Evolutionary conservation across 2,329 filamentous ascomycete genomes (phyloP).

Genomic region (Neofusicoccum parvum): DNA sequence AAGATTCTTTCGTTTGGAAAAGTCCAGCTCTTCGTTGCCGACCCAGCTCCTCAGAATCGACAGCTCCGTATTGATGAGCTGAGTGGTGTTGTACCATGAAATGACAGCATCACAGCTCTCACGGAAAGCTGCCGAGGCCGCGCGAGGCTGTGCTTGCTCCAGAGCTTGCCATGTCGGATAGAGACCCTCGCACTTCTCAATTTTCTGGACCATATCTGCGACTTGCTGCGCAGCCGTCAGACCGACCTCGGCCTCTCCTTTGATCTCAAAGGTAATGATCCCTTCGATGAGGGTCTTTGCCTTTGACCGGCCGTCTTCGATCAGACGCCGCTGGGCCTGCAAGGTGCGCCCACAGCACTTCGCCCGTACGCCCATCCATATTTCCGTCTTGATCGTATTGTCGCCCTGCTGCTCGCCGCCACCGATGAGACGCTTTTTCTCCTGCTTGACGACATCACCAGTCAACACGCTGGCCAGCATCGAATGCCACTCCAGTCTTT

Average conservation of each 20-base stretch:
- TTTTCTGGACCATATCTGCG: conserved; percentile 82
- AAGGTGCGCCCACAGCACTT: conserved; percentile 82
- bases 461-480: conserved; percentile 96
- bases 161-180: conserved; percentile 82
- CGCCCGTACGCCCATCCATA: conserved; percentile 88
- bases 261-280: conserved; percentile 90
- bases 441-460: conserved; percentile 94
- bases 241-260: conserved; percentile 87
- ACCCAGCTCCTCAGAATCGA: conserved; percentile 94
- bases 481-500: conserved; percentile 94
- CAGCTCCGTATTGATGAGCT: conserved; percentile 93
- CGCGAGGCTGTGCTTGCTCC: conserved; percentile 72
- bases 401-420: conserved; percentile 73
- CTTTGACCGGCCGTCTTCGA: conserved; percentile 78
- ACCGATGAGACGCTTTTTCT: conserved; percentile 93
- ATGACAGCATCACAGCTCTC: conserved; percentile 87
- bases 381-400: conserved; percentile 66
- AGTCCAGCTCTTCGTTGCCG: conserved; percentile 92
- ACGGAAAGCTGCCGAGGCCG: conserved; percentile 74
- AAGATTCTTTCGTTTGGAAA: conserved; percentile 71
- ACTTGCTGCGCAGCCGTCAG: conserved; percentile 89
- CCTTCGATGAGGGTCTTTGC: conserved; percentile 79
- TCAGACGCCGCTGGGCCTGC: conserved; percentile 79
- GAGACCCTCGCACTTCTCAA: conserved; percentile 82
- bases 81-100: conserved; percentile 95